Conservation (phyloP, 352 stramenopile genomes). For the Phytophthora gonapodyides region DNA sequence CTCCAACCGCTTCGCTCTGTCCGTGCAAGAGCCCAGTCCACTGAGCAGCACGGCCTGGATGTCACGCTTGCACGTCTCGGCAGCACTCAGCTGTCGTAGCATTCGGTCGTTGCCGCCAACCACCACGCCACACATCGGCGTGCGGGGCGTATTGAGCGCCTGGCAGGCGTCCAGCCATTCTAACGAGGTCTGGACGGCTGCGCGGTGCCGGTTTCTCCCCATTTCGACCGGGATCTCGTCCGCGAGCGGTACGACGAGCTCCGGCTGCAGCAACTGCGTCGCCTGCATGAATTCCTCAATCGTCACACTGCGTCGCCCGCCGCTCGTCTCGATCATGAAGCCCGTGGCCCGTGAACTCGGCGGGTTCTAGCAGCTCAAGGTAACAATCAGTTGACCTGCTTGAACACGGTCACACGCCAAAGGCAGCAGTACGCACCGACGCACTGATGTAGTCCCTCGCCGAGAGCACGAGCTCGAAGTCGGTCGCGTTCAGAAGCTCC, state of each 20-base stretch:
- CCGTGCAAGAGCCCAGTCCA: constrained; percentile 53
- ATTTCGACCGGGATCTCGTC: constrained; percentile 67
- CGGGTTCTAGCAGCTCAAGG: constrained; percentile 38
- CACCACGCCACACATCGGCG: constrained; percentile 66
- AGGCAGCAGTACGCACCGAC: constrained; percentile 33
- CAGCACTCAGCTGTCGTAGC: constrained; percentile 53
- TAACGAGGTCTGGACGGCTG: constrained; percentile 64
- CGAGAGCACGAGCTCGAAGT: constrained; percentile 62
- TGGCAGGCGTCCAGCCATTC: constrained; percentile 77
- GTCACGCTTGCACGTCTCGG: constrained; percentile 70
- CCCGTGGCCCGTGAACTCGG: constrained; percentile 51
- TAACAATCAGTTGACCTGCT: too few species aligned
- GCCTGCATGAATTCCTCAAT: constrained; percentile 66
- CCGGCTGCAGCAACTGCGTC: constrained; percentile 48
- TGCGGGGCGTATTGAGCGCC: constrained; percentile 15
- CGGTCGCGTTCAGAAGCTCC: constrained; percentile 53
- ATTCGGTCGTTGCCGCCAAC: constrained; percentile 64
- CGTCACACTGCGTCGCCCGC: constrained; percentile 51
- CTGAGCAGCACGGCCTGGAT: constrained; percentile 73
- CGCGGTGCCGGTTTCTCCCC: constrained; percentile 68
- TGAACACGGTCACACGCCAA: neutral
- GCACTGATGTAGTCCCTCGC: constrained; percentile 72
- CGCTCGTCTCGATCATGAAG: constrained; percentile 65
- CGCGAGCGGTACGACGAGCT: constrained; percentile 67
- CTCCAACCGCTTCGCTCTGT: constrained; percentile 39